Conservation (phyloP, 768 basidiomycete species). For the Calocera viscosa region DNA sequence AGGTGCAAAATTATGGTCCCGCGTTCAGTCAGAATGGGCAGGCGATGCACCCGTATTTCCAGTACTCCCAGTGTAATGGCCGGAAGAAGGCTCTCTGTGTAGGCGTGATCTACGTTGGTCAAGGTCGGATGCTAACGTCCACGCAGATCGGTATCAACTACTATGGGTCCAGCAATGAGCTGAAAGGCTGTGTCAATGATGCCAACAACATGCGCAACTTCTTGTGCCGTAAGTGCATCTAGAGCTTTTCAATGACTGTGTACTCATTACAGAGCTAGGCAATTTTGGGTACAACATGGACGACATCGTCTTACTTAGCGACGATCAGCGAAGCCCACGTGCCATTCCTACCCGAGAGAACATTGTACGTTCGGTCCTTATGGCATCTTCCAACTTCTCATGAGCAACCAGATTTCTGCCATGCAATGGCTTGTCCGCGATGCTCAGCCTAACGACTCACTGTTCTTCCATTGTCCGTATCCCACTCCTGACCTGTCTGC, state of each 20-base stretch:
- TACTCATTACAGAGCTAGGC: constrained; percentile 26
- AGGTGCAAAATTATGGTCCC: constrained; percentile 33
- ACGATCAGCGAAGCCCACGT: constrained; percentile 51
- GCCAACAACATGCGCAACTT: constrained; percentile 71
- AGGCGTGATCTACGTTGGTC: constrained; percentile 22
- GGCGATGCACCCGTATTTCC: constrained; percentile 53
- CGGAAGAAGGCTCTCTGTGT: constrained; percentile 81
- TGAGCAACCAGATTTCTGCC: constrained; percentile 41
- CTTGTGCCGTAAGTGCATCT: constrained; percentile 43
- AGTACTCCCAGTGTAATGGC: constrained; percentile 81
- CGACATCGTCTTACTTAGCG: constrained; percentile 79
- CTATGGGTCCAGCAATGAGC: constrained; percentile 46
- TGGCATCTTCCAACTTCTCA: not conserved
- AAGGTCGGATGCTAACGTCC: not conserved
- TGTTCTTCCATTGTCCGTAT: constrained; percentile 76
- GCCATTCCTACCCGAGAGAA: constrained; percentile 66
- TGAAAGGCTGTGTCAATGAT: constrained; percentile 87
- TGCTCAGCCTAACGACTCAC: constrained; percentile 68
- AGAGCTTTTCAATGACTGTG: not conserved
- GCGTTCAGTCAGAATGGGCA: constrained; percentile 19
- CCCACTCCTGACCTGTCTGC: not conserved
- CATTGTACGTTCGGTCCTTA: constrained; percentile 41
- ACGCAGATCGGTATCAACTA: constrained; percentile 83
- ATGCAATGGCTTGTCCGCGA: constrained; percentile 87
- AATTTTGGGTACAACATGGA: constrained; percentile 55